Conservation (phyloP, 495 filamentous ascomycete genomes). For the Pseudoneurospora amorphoporcata region DNA sequence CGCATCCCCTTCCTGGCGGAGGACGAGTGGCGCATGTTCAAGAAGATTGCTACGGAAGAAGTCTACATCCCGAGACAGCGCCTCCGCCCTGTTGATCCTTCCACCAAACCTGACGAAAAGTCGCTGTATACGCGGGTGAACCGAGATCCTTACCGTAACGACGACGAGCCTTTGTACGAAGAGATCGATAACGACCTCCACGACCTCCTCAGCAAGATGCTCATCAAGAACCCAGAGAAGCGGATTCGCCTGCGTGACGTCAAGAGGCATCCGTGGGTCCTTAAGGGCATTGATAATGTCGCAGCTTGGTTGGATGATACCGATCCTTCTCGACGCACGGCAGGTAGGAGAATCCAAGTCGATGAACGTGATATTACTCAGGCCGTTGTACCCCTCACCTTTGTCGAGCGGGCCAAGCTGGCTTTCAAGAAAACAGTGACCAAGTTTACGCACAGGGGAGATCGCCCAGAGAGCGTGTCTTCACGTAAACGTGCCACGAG, state of each 20-base stretch:
- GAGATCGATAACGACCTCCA: constrained; percentile 71
- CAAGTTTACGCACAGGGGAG: constrained; percentile 51
- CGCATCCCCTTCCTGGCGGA: constrained; percentile 86
- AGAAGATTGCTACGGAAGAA: constrained; percentile 79
- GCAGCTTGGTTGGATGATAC: constrained; percentile 84
- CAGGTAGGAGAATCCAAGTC: constrained; percentile 86
- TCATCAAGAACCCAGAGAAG: constrained; percentile 80
- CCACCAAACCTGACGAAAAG: constrained; percentile 36
- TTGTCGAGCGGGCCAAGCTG: constrained; percentile 66
- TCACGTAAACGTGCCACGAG: constrained; percentile 45
- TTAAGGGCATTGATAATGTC: constrained; percentile 66
- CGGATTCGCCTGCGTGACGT: constrained; percentile 86
- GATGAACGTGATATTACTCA: constrained; percentile 80
- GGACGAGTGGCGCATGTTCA: constrained; percentile 83
- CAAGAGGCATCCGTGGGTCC: constrained; percentile 92
- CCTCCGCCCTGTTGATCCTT: constrained; percentile 63
- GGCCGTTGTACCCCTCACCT: constrained; percentile 80
- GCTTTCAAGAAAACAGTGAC: constrained; percentile 56
- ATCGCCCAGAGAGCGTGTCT: constrained; percentile 41
- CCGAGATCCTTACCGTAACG: constrained; percentile 38
- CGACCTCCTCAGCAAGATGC: constrained; percentile 70
- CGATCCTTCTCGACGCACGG: constrained; percentile 69
- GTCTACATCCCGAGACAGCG: constrained; percentile 76
- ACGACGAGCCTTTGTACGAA: constrained; percentile 72
- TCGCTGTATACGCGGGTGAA: constrained; percentile 46